Conservation (phyloP, 768 basidiomycete genomes). For the Cystobasidium ongulense region DNA sequence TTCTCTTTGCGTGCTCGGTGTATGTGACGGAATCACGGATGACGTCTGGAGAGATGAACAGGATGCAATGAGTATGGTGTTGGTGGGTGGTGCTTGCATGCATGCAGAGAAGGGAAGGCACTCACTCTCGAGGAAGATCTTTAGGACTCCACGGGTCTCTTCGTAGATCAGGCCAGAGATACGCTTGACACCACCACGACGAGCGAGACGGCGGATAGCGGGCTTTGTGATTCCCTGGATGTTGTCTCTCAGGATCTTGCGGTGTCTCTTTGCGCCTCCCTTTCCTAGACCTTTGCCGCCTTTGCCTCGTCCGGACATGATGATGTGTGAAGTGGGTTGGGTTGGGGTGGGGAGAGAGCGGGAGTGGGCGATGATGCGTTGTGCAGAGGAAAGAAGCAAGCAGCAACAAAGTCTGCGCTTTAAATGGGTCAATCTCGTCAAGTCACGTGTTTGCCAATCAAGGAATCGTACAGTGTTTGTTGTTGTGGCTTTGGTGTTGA, state of each 20-base stretch:
- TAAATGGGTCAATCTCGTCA: background rate
- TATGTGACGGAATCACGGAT: conserved; percentile 43
- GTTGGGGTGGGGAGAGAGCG: conserved; percentile 4
- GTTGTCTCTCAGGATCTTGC: conserved; percentile 69
- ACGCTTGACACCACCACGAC: conserved; percentile 97
- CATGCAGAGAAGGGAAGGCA: background rate
- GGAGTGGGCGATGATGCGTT: background rate
- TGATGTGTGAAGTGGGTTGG: conserved; percentile 35
- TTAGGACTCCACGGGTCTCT: conserved; percentile 54
- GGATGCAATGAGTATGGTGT: background rate
- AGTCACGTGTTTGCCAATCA: background rate
- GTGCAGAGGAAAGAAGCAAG: background rate
- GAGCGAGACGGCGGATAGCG: conserved; percentile 83
- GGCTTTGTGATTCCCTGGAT: conserved; percentile 75
- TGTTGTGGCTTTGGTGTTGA: background rate
- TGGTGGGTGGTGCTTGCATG: background rate
- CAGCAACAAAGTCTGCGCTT: background rate
- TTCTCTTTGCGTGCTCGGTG: conserved; percentile 45
- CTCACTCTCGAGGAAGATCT: conserved; percentile 52
- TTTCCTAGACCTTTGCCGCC: conserved; percentile 52
- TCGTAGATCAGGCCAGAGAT: conserved; percentile 53
- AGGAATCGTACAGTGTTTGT: background rate
- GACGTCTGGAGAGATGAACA: conserved; percentile 43
- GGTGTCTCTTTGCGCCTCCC: conserved; percentile 51
- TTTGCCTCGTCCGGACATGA: conserved; percentile 97